A percentile compares a stretch with the other conserved stretches of the same genome.
Conservation (phyloP, 2,329 filamentous ascomycete species). For the Penicillium sp. region DNA sequence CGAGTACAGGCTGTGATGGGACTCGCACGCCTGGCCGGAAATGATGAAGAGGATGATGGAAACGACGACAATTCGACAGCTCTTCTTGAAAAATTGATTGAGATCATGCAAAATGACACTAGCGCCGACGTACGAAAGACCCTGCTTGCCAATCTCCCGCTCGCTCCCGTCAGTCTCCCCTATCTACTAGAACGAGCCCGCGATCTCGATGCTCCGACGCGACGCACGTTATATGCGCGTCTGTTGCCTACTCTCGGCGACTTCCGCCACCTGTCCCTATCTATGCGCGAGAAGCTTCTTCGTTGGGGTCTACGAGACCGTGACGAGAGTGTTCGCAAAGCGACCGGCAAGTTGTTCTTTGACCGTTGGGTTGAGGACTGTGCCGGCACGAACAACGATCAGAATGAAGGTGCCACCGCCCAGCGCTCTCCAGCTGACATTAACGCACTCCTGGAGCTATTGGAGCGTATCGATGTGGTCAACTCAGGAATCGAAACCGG, state of each 20-base stretch:
- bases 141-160: conserved; percentile 86
- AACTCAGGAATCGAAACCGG: conserved; percentile 89
- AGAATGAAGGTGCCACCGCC: conserved; percentile 55
- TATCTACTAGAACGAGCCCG: conserved; percentile 88
- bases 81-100: conserved; percentile 79
- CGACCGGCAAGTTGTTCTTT: conserved; percentile 84
- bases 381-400: conserved; percentile 67
- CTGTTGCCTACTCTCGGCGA: conserved; percentile 88
- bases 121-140: conserved; percentile 91
- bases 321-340: conserved; percentile 92
- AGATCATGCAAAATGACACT: conserved; percentile 90
- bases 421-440: conserved; percentile 68
- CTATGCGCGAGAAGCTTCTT: conserved; percentile 92
- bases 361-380: conserved; percentile 99
- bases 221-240: conserved; percentile 83
- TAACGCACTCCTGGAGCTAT: conserved; percentile 83
- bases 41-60: conserved; percentile 69
- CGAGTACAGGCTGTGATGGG: conserved; percentile 90
- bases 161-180: conserved; percentile 78
- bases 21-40: conserved; percentile 80
- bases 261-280: conserved; percentile 89
- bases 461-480: conserved; percentile 92
- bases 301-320: conserved; percentile 93
- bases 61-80: conserved; percentile 69
- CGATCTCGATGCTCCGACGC: conserved; percentile 82